Evolutionary conservation across 2,329 filamentous ascomycete genomes (phyloP).

Genomic region (Cladosporium velox): DNA sequence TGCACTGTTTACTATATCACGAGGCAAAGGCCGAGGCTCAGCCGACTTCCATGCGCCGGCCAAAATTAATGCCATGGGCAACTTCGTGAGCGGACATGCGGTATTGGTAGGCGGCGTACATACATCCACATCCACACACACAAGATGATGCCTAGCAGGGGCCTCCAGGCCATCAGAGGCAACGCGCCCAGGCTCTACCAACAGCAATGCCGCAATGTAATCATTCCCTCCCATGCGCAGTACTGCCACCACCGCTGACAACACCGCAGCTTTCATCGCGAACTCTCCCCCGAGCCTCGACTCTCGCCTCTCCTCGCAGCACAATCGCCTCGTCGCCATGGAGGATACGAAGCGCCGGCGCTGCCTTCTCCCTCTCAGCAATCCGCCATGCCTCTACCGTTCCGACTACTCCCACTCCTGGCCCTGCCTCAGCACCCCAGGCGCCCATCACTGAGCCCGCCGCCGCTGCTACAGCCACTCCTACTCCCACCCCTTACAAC

Average conservation of each 20-base stretch:
- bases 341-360: background rate
- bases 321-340: slow-evolving; percentile 1
- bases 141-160: slow-evolving; percentile 52
- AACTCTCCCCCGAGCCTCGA: slow-evolving; percentile 20
- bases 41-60: slow-evolving; percentile 1
- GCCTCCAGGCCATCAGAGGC: slow-evolving; percentile 41
- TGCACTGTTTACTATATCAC: background rate
- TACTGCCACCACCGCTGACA: background rate
- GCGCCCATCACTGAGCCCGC: slow-evolving; percentile 29
- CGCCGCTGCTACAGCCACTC: slow-evolving; percentile 22
- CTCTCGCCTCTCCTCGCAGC: slow-evolving; percentile 12
- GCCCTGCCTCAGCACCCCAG: slow-evolving; percentile 31
- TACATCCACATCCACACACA: slow-evolving; percentile 20
- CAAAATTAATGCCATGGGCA: slow-evolving; percentile 3
- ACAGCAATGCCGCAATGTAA: slow-evolving; percentile 35
- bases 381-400: slow-evolving; percentile 34
- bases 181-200: slow-evolving; percentile 29
- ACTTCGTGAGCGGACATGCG: background rate
- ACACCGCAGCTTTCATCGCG: slow-evolving; percentile 18
- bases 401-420: slow-evolving; percentile 32
- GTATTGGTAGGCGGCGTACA: background rate
- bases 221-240: background rate
- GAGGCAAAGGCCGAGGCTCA: background rate
- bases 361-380: slow-evolving; percentile 24
- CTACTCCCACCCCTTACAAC: slow-evolving; percentile 26